phyloP scores from a whole-genome alignment of 2,329 filamentous ascomycete species.

The Chaetoscypha palmicola region DNA sequence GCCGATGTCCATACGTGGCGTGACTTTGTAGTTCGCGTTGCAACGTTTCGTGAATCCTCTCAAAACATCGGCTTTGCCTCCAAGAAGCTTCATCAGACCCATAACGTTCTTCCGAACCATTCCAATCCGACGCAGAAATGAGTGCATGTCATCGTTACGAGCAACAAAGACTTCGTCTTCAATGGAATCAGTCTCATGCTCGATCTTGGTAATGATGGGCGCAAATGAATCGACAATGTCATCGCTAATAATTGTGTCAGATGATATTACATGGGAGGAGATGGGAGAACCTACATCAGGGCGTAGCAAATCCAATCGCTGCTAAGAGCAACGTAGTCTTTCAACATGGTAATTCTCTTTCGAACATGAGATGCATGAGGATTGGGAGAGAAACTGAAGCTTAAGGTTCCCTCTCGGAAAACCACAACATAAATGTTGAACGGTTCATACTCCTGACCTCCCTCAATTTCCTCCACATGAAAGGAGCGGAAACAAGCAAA shows the following conservation, averaged over 20 bases:
- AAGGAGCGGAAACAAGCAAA: conserved; percentile 97
- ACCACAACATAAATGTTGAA: conserved; percentile 97
- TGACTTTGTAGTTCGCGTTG: conserved; percentile 94
- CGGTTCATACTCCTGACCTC: conserved; percentile 79
- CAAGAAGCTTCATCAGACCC: conserved; percentile 83
- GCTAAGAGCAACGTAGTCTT: conserved; percentile 90
- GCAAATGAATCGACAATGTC: conserved; percentile 97
- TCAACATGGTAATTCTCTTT: conserved; percentile 83
- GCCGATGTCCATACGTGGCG: conserved; percentile 91
- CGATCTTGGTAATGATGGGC: conserved; percentile 79
- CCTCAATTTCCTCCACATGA: conserved; percentile 67
- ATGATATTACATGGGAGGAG: background rate
- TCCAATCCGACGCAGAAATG: conserved; percentile 82
- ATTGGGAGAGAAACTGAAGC: conserved; percentile 87
- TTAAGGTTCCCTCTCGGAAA: conserved; percentile 89
- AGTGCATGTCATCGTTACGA: conserved; percentile 80
- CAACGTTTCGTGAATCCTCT: conserved; percentile 97
- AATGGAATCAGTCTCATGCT: conserved; percentile 82
- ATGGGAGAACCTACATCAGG: conserved; percentile 65
- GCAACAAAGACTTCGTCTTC: conserved; percentile 94
- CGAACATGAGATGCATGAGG: conserved; percentile 83
- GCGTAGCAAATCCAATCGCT: conserved; percentile 99
- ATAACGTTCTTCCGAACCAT: conserved; percentile 91
- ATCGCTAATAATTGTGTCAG: conserved; percentile 48
- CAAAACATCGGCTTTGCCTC: conserved; percentile 97